Percentiles rank a stretch among this genome's conserved stretches.
Evolutionary conservation across 2,329 filamentous ascomycete species (phyloP).

Genomic region (Colletotrichum theobromicola): DNA sequence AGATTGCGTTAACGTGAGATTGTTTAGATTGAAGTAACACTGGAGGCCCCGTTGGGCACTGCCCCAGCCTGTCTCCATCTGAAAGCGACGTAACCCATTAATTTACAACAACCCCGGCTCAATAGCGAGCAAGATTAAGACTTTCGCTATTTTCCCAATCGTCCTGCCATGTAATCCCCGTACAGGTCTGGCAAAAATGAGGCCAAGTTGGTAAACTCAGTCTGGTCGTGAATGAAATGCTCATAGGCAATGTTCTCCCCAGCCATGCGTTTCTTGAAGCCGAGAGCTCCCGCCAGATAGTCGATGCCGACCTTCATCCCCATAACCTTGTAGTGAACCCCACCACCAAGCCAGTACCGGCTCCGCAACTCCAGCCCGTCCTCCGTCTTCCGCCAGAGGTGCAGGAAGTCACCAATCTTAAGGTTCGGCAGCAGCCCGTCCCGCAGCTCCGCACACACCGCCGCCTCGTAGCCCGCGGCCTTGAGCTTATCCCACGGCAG

Average conservation of each 20-base stretch:
- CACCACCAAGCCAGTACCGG: constrained; percentile 13
- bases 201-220: constrained; percentile 14
- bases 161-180: constrained; percentile 3
- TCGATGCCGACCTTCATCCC: constrained; percentile 11
- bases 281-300: constrained; percentile 5
- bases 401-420: constrained; percentile 15
- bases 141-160: not conserved
- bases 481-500: constrained; percentile 13
- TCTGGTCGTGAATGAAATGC: constrained; percentile 18
- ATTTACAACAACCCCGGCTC: not conserved
- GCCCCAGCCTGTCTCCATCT: not conserved
- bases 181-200: constrained; percentile 2
- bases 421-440: constrained; percentile 5
- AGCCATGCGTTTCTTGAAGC: constrained; percentile 6
- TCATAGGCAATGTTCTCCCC: constrained; percentile 12
- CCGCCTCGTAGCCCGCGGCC: constrained; percentile 6
- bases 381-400: constrained; percentile 14
- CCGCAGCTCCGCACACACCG: constrained; percentile 2
- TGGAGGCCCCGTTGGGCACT: not conserved
- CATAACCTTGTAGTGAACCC: constrained; percentile 8
- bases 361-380: constrained; percentile 9
- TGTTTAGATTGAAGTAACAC: not conserved
- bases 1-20: not conserved
- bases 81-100: not conserved
- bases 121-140: not conserved